Percentiles rank a stretch among this genome's conserved stretches.
phyloP scores from a whole-genome alignment of 1,284 basidiomycete genomes.

The Afroboletus lepidellus region DNA sequence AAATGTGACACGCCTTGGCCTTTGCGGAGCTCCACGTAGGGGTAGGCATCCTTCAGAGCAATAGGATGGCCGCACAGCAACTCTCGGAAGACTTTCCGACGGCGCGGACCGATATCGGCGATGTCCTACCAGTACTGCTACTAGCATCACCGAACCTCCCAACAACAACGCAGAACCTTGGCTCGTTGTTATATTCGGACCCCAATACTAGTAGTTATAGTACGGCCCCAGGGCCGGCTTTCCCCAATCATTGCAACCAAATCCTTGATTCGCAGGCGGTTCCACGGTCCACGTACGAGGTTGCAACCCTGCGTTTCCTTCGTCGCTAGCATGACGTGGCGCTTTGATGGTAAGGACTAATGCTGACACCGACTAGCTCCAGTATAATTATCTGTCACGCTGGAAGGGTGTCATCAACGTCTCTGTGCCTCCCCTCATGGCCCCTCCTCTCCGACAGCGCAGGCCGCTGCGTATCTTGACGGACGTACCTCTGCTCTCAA shows the following conservation, averaged over 20 bases:
- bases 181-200: not conserved
- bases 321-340: constrained; percentile 2
- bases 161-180: not conserved
- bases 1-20: constrained; percentile 53
- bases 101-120: constrained; percentile 18
- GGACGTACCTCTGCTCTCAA: constrained; percentile 41
- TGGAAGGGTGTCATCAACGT: not conserved
- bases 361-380: not conserved
- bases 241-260: not conserved
- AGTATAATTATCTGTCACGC: no score
- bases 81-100: not conserved
- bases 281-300: no score
- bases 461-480: constrained; percentile 51
- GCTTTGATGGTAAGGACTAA: not conserved
- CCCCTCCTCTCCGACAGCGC: constrained; percentile 19
- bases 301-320: not conserved
- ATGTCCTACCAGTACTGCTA: not conserved
- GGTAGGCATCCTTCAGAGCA: constrained; percentile 45
- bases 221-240: not conserved
- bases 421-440: not conserved
- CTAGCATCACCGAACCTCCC: not conserved
- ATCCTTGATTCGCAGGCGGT: not conserved
- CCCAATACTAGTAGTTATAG: not conserved
- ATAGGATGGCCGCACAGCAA: constrained; percentile 6
- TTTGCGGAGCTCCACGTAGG: constrained; percentile 62